A percentile compares a stretch with the other conserved stretches of the same genome.
phyloP scores from a whole-genome alignment of 768 basidiomycete genomes.

The Suillus decipiens region DNA sequence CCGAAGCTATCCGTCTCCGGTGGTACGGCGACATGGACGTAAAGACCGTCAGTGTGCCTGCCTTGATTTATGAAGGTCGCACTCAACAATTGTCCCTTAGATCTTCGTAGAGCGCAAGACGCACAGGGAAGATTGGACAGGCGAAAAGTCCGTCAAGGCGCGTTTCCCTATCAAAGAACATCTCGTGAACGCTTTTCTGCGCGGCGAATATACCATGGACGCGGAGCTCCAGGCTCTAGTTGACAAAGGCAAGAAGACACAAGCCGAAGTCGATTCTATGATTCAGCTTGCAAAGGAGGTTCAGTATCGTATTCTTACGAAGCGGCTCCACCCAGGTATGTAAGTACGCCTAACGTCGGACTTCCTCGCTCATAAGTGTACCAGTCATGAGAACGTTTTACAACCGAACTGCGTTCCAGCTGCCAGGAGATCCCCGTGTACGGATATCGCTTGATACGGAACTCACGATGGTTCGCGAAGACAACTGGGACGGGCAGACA shows the following conservation, averaged over 20 bases:
- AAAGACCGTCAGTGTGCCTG: constrained; percentile 60
- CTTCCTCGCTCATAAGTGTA: constrained; percentile 8
- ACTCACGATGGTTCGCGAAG: constrained; percentile 91
- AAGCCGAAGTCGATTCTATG: constrained; percentile 87
- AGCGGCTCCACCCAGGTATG: constrained; percentile 81
- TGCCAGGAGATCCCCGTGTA: constrained; percentile 83
- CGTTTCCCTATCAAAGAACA: constrained; percentile 95
- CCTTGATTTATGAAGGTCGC: not conserved
- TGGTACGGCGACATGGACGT: constrained; percentile 93
- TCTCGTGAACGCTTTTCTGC: constrained; percentile 86
- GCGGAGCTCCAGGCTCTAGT: constrained; percentile 82
- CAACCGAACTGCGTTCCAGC: constrained; percentile 98
- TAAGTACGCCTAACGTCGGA: constrained; percentile 1
- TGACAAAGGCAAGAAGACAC: constrained; percentile 85
- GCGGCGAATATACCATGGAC: constrained; percentile 91
- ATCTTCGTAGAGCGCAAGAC: constrained; percentile 90
- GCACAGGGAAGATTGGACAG: constrained; percentile 98
- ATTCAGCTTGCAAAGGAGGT: constrained; percentile 97
- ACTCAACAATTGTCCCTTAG: constrained; percentile 44
- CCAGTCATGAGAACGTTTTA: constrained; percentile 96
- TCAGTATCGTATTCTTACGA: constrained; percentile 85
- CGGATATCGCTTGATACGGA: constrained; percentile 98
- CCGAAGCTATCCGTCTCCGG: constrained; percentile 92
- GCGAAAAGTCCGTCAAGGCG: constrained; percentile 97
- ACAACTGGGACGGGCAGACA: constrained; percentile 85